Evolutionary conservation across 768 basidiomycete species (phyloP), one percentile per base, ranked within the genome.

Genomic region (Erythrobasidium yunnanense): DNA sequence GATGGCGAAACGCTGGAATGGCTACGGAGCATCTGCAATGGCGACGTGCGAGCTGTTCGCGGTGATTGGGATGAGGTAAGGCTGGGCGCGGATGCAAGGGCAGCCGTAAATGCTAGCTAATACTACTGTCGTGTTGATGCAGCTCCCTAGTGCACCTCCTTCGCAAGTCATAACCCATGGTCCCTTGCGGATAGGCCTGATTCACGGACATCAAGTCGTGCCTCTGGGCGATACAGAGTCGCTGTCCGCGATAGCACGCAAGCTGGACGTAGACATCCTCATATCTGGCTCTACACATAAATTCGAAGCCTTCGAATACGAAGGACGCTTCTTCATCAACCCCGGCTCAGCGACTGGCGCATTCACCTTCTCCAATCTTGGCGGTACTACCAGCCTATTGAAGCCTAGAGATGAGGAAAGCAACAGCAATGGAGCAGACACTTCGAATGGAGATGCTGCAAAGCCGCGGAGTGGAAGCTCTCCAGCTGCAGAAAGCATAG

Each of bases 1-100:
- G 95, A 99, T 78, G 85, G 86, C 73, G 93, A 97, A 77, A 97
- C 95, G 5, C 91, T 87, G 77, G 95, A 96, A 71, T 97, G 95
- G 79, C 81, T 99, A 23, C 81, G 89, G 70, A 90, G 88, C 15
- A 87, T 99, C n/a, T 86, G 88, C 18, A 84, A 88, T 8, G 67
- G 67, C 4, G 95, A 96, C 73, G 88, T 97, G 5, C 82, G 88
- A 70, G 86, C 90, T 46, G 93, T 92, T 1, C 81, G 85, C 71
- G 95, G 95, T 2, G 95, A 97, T 76, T 95, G 89, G 72, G 95
- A 99, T 74, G 92, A 96, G 80, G 90, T 90, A 30, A 1, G 25
- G 4, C 25, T 47, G 11, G 22, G 22, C 23, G 49, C 49, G 11
- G 38, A n/a, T n/a, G n/a, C n/a, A 23, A 51, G 8, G 49, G 11